phyloP scores from a whole-genome alignment of 257 asterid genomes.

The Nicotiana tabacum region DNA sequence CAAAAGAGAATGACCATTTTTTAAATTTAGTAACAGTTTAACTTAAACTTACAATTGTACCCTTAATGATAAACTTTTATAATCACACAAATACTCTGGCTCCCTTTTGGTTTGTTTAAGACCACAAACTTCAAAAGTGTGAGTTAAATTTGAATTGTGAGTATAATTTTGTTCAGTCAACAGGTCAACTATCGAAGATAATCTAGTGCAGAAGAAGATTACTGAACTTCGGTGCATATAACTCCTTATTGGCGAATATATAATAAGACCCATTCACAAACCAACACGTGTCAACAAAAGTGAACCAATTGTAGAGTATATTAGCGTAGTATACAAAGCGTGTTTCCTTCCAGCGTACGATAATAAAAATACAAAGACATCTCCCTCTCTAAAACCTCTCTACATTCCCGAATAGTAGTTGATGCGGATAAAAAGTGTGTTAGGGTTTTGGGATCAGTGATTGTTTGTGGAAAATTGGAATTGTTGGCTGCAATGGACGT shows the following conservation, averaged over 20 bases:
- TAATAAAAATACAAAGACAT: not conserved
- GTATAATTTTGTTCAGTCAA: not conserved
- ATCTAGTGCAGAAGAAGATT: not conserved
- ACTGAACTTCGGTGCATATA: not conserved
- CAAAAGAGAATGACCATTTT: too few species aligned
- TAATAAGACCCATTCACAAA: not conserved
- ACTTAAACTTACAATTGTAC: too few species aligned
- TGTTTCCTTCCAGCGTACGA: not conserved
- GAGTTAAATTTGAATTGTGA: too few species aligned
- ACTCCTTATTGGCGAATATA: not conserved
- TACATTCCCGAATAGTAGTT: not conserved
- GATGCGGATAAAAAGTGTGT: not conserved
- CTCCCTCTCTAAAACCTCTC: not conserved
- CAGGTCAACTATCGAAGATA: not conserved
- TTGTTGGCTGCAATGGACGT: not conserved
- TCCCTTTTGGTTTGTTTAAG: too few species aligned
- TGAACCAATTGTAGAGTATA: not conserved
- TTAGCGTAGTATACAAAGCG: not conserved
- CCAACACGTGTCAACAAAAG: not conserved
- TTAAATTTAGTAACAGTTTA: too few species aligned
- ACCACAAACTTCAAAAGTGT: too few species aligned
- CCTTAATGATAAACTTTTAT: too few species aligned
- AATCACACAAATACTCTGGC: too few species aligned
- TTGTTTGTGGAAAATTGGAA: not conserved
- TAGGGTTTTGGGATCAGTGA: constrained; percentile 1